Evolutionary conservation across 495 filamentous ascomycete species (phyloP), one percentile per base, ranked within the genome.

Genomic region (Aspergillus carlsbadensis): DNA sequence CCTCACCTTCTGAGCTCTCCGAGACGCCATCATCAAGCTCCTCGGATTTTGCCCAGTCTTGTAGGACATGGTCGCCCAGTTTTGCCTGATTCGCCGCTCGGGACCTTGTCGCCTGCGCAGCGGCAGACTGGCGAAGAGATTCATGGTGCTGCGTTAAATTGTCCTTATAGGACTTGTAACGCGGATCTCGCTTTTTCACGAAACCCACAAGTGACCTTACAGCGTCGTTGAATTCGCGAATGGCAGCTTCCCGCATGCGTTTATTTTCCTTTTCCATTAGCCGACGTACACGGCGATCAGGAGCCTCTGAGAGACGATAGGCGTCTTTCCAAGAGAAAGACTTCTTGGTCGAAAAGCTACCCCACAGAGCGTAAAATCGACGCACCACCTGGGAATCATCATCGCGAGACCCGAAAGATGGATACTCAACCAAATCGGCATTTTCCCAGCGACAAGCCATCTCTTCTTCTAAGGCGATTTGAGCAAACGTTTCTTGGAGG

Each of bases 221-320:
- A 10, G 90, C 87, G 59, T 96, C 91, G 72, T 96, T 98, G 74
- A 93, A 98, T 54, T 96, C 89, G 39, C 87, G 83, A 26, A 91
- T 84, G 2, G 83, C 90, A 35, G 89, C 88, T 8, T 96, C 90
- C 54, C 94, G 80, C n/a, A 89, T 71, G 40, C 85, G 86, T 60
- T 85, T 90, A 69, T 99, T 99, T 71, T 96, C 92, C 68, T 96
- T 96, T 67, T 97, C 95, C 85, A 98, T 94, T 56, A 90, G 62
- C 46, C 95, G 80, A 58, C 95, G 84, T 22, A 88, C 73, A 35
- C 87, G 83, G 48, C 94, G 85, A 72, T 99, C 94, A 10, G 89
- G 91, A 0, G 92, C 93, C 50, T 97, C 91, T 0, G 85, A 86
- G 41, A 87, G 79, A 34, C 87, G 84, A 66, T 93, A 93, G 43